Evolutionary conservation across 1,284 basidiomycete genomes (phyloP).

Genomic region (Fomitopsis palustris): DNA sequence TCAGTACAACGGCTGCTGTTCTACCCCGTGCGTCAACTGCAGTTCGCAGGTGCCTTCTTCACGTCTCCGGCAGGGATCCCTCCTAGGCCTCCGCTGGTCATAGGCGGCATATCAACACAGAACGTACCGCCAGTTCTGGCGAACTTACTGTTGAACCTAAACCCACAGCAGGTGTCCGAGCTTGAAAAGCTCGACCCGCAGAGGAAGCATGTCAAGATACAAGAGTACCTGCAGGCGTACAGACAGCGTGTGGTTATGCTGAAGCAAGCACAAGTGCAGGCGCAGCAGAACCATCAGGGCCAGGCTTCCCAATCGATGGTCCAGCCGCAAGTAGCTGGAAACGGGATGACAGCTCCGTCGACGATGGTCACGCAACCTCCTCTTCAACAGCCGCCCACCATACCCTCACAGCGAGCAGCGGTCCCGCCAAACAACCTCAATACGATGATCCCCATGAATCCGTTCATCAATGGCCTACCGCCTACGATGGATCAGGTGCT

Average conservation of each 20-base stretch:
- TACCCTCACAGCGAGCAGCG: not conserved
- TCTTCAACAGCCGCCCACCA: not conserved
- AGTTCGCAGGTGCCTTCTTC: conserved; percentile 51
- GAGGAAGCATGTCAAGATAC: not conserved
- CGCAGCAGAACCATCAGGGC: not conserved
- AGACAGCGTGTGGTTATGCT: not conserved
- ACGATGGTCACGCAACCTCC: not conserved
- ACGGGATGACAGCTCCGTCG: not conserved
- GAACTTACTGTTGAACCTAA: not conserved
- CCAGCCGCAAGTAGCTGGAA: not conserved
- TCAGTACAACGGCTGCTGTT: conserved; percentile 48
- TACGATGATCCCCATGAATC: conserved; percentile 1
- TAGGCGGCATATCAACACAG: conserved; percentile 11
- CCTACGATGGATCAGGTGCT: not conserved
- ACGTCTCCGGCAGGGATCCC: conserved; percentile 56
- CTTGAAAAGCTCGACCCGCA: not conserved
- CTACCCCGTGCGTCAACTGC: conserved; percentile 35
- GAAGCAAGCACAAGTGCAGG: not conserved
- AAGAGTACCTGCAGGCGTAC: not conserved
- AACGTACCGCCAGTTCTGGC: not conserved
- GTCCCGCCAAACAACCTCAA: conserved; percentile 1
- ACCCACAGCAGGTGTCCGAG: not conserved
- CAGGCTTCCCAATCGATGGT: not conserved
- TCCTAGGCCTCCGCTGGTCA: conserved; percentile 35
- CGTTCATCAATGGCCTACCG: conserved; percentile 1